Evolutionary conservation across 2,329 filamentous ascomycete species (phyloP), one percentile per base, ranked within the genome.

Genomic region (Sporothrix dimorphospora): DNA sequence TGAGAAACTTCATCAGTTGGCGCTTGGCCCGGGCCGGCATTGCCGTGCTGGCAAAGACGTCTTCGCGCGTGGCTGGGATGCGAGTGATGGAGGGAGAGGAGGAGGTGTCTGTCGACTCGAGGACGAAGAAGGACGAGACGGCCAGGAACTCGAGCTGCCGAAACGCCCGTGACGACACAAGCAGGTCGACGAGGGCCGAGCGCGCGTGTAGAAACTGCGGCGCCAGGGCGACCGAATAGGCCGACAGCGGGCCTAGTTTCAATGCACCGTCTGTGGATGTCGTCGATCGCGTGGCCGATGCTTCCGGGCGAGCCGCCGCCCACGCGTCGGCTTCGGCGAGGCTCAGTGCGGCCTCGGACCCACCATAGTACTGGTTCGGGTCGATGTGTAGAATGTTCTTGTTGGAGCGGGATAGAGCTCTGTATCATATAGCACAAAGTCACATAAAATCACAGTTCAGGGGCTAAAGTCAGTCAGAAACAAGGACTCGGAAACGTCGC

Each of bases 371-470:
- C 74, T 90, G 86, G 83, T 97, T 94, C 75, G 88, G 87, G 80
- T 98, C 95, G 79, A 98, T 85, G 80, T 98, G 95, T 73, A 98
- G 88, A 76, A 98, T 89, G 78, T 93, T 96, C 85, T 97, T 97
- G 79, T 90, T 91, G 74, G 94, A 97, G 79, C 94, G 91, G 76
- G 95, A 98, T 77, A 98, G 87, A 78, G 95, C 92, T 87, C 95
- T 98, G 87, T 30, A 34, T 63, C 9, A 40, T 59, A 24, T 21
- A n/a, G n/a, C 4, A 11, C 2, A n/a, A 14, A 6, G 40, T 14
- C 30, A 51, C n/a, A n/a, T 12, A 27, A 72, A 30, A 57, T 63
- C 80, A 83, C 73, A 75, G 75, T 72, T 78, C 73, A 72, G 78
- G 78, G 79, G 82, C 87, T 91, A 82, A 81, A 66, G 90, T 94